A percentile compares a stretch with the other conserved stretches of the same genome.
Evolutionary conservation across 176 grass and related monocot genomes (phyloP).

Genomic region (Triticum urartu): DNA sequence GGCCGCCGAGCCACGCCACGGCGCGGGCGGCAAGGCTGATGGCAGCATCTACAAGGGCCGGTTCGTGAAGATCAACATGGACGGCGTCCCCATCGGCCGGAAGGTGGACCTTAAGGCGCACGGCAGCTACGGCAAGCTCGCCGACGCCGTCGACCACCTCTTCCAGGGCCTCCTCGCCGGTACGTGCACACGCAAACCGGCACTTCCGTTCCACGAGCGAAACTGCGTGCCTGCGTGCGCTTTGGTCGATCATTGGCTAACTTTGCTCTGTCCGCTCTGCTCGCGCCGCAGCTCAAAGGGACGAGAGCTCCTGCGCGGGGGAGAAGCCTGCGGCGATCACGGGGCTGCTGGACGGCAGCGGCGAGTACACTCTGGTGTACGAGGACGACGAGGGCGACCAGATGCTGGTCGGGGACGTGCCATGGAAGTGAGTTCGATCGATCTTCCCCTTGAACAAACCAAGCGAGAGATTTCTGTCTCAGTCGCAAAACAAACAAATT

Average conservation of each 20-base stretch:
- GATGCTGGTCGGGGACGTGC: conserved; percentile 90
- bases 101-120: conserved; percentile 69
- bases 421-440: conserved; percentile 60
- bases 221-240: too few species aligned
- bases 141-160: conserved; percentile 65
- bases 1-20: neutral
- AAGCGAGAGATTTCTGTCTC: too few species aligned
- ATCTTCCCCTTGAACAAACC: neutral
- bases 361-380: conserved; percentile 84
- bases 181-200: neutral
- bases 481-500: neutral
- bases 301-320: conserved; percentile 25
- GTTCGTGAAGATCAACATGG: conserved; percentile 92
- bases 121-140: conserved; percentile 64
- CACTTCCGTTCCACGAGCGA: too few species aligned
- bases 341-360: conserved; percentile 55
- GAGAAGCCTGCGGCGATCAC: conserved; percentile 21
- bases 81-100: conserved; percentile 85
- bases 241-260: too few species aligned
- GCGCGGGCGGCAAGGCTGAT: conserved; percentile 5
- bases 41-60: conserved; percentile 33
- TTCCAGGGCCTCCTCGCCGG: conserved; percentile 71
- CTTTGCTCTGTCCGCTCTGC: neutral
- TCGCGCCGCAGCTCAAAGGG: conserved; percentile 38
- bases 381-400: conserved; percentile 84